phyloP scores from a whole-genome alignment of 2,329 filamentous ascomycete species.

The Volutella citrinella region DNA sequence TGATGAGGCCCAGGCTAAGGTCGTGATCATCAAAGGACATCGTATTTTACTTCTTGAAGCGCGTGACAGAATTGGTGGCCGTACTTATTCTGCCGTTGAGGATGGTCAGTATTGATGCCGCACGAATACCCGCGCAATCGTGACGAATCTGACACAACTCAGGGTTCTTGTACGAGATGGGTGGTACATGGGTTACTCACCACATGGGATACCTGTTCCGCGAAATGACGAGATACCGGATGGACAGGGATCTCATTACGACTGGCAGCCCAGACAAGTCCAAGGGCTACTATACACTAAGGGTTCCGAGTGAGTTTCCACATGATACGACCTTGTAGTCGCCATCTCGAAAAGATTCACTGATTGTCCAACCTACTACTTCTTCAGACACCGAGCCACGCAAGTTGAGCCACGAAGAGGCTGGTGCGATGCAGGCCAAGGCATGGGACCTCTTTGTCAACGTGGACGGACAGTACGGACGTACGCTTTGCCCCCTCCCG shows the following conservation, averaged over 20 bases:
- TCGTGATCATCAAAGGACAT: conserved; percentile 1
- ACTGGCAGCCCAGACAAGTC: conserved; percentile 11
- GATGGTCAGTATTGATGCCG: conserved; percentile 26
- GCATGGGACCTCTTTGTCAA: conserved; percentile 25
- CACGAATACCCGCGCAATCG: too few species aligned
- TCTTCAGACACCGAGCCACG: conserved; percentile 12
- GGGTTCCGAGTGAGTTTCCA: conserved; percentile 15
- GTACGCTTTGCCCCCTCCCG: conserved; percentile 23
- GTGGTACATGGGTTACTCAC: conserved; percentile 41
- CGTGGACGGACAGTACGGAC: conserved; percentile 23
- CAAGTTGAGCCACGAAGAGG: conserved; percentile 24
- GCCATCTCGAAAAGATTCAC: too few species aligned
- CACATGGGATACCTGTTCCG: conserved; percentile 36
- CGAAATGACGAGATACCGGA: conserved; percentile 40
- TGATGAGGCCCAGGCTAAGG: not conserved
- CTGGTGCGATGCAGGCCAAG: conserved; percentile 18
- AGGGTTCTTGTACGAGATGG: conserved; percentile 38
- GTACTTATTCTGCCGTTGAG: conserved; percentile 25
- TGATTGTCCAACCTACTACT: conserved; percentile 2
- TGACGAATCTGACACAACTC: too few species aligned
- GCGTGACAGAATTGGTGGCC: conserved; percentile 34
- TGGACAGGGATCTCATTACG: conserved; percentile 23
- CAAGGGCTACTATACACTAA: conserved; percentile 14
- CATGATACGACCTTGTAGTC: too few species aligned
- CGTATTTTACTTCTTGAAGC: conserved; percentile 33